phyloP scores from a whole-genome alignment of 2,329 filamentous ascomycete species.

The Stachybotrys chartarum region DNA sequence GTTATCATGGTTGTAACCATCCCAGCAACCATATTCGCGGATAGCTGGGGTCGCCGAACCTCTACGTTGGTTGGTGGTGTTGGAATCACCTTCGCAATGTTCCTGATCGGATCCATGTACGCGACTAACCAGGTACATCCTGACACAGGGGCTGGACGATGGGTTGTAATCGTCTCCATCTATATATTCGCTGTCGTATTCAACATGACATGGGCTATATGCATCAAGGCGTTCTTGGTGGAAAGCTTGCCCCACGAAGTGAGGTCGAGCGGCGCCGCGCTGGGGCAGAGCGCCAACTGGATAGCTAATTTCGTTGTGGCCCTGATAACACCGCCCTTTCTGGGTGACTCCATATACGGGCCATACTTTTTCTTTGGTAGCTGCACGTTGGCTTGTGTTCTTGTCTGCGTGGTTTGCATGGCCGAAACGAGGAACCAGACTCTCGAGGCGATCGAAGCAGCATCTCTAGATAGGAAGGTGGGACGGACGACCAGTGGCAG shows the following conservation, averaged over 20 bases:
- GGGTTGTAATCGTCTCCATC: conserved; percentile 44
- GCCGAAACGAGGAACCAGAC: conserved; percentile 33
- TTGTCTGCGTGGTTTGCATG: conserved; percentile 31
- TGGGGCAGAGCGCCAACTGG: conserved; percentile 49
- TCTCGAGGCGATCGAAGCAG: conserved; percentile 31
- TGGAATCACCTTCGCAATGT: conserved; percentile 41
- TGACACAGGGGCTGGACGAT: conserved; percentile 29
- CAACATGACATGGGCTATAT: conserved; percentile 43
- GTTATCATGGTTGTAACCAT: conserved; percentile 48
- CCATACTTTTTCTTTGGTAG: conserved; percentile 39
- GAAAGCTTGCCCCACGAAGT: conserved; percentile 51
- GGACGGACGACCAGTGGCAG: too few relatives aligned
- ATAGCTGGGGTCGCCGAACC: conserved; percentile 47
- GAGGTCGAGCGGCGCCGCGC: conserved; percentile 44
- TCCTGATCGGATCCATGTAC: conserved; percentile 46
- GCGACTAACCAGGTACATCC: conserved; percentile 31
- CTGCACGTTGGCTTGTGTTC: conserved; percentile 27
- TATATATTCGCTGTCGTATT: conserved; percentile 41
- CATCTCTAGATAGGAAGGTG: too few relatives aligned
- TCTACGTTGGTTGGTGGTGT: conserved; percentile 46
- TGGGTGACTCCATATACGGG: conserved; percentile 30
- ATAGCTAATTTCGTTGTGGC: conserved; percentile 39
- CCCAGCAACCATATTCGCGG: conserved; percentile 46
- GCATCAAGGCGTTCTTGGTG: conserved; percentile 43
- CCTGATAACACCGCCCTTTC: conserved; percentile 32